phyloP scores from a whole-genome alignment of 2,329 filamentous ascomycete genomes.

The Monosporascus sp. region DNA sequence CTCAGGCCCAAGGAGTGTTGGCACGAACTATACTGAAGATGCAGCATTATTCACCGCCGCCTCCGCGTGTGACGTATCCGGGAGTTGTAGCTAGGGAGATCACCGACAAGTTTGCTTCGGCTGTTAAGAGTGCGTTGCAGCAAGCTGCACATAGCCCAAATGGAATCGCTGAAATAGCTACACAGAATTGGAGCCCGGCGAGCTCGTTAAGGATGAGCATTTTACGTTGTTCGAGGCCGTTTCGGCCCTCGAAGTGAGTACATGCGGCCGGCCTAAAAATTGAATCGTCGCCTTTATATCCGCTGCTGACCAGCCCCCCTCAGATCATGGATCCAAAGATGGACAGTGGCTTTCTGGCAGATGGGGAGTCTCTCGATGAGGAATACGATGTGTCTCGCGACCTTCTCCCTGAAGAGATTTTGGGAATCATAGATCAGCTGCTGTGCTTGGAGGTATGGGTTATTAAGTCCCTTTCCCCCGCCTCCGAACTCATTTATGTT shows the following conservation, averaged over 20 bases:
- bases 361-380: constrained; percentile 77
- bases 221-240: constrained; percentile 96
- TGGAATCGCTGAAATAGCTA: constrained; percentile 17
- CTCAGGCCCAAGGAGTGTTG: not conserved
- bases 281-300: not conserved
- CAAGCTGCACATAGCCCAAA: not conserved
- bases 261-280: constrained; percentile 17
- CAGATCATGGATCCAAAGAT: constrained; percentile 99
- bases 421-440: constrained; percentile 92
- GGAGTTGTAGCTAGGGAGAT: not conserved
- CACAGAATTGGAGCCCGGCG: constrained; percentile 68
- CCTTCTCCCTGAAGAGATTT: constrained; percentile 70
- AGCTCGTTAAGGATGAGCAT: constrained; percentile 87
- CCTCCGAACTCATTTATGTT: constrained; percentile 1
- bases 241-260: constrained; percentile 65
- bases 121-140: not conserved
- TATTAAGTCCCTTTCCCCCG: not conserved
- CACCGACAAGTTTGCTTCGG: not conserved
- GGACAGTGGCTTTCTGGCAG: constrained; percentile 83
- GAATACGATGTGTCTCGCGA: constrained; percentile 68
- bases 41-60: not conserved
- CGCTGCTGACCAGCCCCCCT: constrained; percentile 1
- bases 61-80: not conserved
- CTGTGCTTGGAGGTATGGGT: constrained; percentile 73
- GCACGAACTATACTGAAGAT: not conserved